Conservation (phyloP, 2,329 filamentous ascomycete species). For the Xylaria hypoxylon region DNA sequence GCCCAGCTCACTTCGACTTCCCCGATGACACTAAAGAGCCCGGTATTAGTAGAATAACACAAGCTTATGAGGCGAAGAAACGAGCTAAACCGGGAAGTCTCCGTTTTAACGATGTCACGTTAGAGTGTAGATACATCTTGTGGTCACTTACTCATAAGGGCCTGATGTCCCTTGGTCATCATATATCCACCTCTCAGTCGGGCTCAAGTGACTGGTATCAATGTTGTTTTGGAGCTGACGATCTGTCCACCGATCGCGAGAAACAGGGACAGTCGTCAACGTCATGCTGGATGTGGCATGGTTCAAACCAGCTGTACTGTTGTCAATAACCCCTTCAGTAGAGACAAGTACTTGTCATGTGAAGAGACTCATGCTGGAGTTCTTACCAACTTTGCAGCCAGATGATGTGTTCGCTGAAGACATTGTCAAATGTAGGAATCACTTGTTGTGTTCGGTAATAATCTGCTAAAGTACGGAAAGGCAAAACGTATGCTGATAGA, state of each 20-base stretch:
- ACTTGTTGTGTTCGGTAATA: background rate
- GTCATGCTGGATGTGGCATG: constrained; percentile 4
- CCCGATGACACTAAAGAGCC: constrained; percentile 11
- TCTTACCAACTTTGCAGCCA: background rate
- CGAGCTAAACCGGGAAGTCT: background rate
- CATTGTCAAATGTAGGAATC: background rate
- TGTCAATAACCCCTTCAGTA: background rate
- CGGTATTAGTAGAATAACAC: background rate
- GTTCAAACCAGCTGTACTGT: constrained; percentile 1
- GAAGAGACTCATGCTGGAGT: background rate
- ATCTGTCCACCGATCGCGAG: constrained; percentile 33
- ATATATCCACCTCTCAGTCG: constrained; percentile 28
- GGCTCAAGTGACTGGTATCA: constrained; percentile 3
- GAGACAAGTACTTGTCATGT: background rate
- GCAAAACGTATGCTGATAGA: background rate
- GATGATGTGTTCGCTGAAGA: background rate
- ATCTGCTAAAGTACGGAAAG: background rate
- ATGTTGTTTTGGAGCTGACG: background rate
- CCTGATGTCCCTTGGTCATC: constrained; percentile 22
- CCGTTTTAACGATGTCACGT: background rate
- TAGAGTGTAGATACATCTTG: background rate
- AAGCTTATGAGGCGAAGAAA: background rate
- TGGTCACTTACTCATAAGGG: constrained; percentile 26
- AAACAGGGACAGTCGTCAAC: constrained; percentile 19
- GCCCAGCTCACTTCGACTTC: constrained; percentile 13